A percentile compares a stretch with the other conserved stretches of the same genome.
phyloP scores from a whole-genome alignment of 2,329 filamentous ascomycete species.

The Stemphylium lycopersici region DNA sequence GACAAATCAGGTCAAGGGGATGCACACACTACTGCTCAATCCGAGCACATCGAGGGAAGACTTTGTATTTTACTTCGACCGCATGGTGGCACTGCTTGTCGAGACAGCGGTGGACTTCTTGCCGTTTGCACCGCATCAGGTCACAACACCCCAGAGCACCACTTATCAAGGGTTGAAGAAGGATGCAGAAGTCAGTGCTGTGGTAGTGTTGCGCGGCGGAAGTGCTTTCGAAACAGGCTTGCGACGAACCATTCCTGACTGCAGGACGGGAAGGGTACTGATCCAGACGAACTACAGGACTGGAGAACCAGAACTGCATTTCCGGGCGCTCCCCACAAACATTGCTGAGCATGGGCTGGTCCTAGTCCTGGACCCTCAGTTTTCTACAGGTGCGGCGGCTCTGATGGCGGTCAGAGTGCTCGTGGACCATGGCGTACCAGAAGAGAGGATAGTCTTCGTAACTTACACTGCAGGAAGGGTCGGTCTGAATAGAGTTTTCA shows the following conservation, averaged over 20 bases:
- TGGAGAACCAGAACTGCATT: conserved; percentile 92
- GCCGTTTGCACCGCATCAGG: conserved; percentile 66
- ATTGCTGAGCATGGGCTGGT: conserved; percentile 80
- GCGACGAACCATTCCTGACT: conserved; percentile 90
- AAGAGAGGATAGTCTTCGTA: conserved; percentile 86
- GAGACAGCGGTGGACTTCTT: conserved; percentile 67
- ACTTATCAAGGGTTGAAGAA: conserved; percentile 74
- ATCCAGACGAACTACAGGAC: conserved; percentile 77
- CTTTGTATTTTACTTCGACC: conserved; percentile 97
- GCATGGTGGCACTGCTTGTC: conserved; percentile 81
- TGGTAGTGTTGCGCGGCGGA: conserved; percentile 87
- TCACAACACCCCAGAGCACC: conserved; percentile 74
- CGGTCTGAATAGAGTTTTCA: conserved; percentile 82
- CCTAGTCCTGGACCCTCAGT: conserved; percentile 88
- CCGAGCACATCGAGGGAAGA: conserved; percentile 81
- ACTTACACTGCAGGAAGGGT: conserved; percentile 88
- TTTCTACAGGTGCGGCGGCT: conserved; percentile 84
- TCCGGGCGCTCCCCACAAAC: conserved; percentile 74
- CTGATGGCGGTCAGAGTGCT: conserved; percentile 97
- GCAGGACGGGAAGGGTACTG: conserved; percentile 82
- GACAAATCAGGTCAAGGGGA: conserved; percentile 80
- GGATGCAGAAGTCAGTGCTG: conserved; percentile 70
- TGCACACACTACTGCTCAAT: conserved; percentile 89
- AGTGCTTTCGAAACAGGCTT: conserved; percentile 87
- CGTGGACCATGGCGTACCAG: conserved; percentile 86